Evolutionary conservation across 192 early-diverging fungal genomes (phyloP).

Genomic region (Coemansia erecta): DNA sequence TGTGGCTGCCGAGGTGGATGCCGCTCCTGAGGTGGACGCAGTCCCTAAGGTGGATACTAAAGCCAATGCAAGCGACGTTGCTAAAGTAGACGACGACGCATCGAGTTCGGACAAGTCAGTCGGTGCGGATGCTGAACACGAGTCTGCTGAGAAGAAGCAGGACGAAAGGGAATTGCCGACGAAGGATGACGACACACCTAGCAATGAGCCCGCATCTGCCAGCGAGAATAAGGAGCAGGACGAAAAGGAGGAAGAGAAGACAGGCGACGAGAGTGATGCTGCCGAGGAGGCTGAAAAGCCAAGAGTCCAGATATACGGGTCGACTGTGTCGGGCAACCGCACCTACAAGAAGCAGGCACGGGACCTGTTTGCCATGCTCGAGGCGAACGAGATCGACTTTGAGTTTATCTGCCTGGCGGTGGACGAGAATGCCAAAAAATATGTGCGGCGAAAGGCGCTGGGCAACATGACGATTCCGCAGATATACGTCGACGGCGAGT

Average conservation of each 20-base stretch:
- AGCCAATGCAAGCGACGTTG: not conserved
- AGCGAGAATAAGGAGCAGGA: not conserved
- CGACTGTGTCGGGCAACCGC: slow-evolving; percentile 51
- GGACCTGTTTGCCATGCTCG: slow-evolving; percentile 50
- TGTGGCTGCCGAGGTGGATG: not conserved
- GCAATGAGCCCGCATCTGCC: not conserved
- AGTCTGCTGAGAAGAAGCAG: not conserved
- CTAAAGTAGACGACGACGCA: not conserved
- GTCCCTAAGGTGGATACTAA: not conserved
- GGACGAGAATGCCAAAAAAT: slow-evolving; percentile 53
- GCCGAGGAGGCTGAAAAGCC: slow-evolving; percentile 20
- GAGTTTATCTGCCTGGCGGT: slow-evolving; percentile 55
- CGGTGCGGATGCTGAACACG: not conserved
- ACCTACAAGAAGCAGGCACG: slow-evolving; percentile 47
- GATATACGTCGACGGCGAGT: slow-evolving; percentile 54
- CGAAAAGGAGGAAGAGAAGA: not conserved
- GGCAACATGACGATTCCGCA: slow-evolving; percentile 54
- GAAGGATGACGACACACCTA: not conserved
- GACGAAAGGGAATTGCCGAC: not conserved
- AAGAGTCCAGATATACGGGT: slow-evolving; percentile 51
- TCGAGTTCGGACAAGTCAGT: not conserved
- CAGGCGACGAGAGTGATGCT: slow-evolving; percentile 1
- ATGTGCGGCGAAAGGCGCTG: slow-evolving; percentile 52
- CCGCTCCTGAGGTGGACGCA: not conserved
- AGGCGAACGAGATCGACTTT: slow-evolving; percentile 54